Conservation (phyloP, 371 early-diverging fungal species). For the Mucor mucedo region DNA sequence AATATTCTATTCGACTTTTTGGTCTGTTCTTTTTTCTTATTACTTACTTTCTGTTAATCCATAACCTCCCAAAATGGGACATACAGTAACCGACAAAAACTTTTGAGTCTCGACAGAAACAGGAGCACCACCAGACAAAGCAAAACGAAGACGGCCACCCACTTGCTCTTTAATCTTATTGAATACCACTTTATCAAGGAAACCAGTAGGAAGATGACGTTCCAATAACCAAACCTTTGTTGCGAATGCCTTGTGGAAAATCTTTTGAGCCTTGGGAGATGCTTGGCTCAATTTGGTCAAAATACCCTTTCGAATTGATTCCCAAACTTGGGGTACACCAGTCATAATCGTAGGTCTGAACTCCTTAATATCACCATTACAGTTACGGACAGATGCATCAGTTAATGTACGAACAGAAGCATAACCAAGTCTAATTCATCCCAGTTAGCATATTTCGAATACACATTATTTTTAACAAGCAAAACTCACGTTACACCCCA, state of each 20-base stretch:
- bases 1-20: background rate
- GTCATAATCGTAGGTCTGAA: conserved; percentile 91
- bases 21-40: background rate
- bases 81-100: conserved; percentile 84
- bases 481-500: conserved; percentile 64
- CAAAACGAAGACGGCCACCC: conserved; percentile 91
- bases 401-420: conserved; percentile 87
- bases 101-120: conserved; percentile 83
- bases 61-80: conserved; percentile 90
- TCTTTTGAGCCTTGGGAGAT: conserved; percentile 67
- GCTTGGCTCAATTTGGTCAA: conserved; percentile 69
- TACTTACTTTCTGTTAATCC: conserved; percentile 64
- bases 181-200: conserved; percentile 88
- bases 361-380: conserved; percentile 94
- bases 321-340: conserved; percentile 94
- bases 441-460: background rate
- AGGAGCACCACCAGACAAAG: conserved; percentile 95
- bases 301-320: conserved; percentile 89
- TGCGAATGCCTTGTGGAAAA: conserved; percentile 78
- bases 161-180: conserved; percentile 87
- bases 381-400: conserved; percentile 89
- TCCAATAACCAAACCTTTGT: conserved; percentile 79
- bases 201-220: conserved; percentile 67
- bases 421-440: conserved; percentile 75
- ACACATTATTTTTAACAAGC: background rate